These are phyloP conservation scores for Athelia sp. DNA, from an alignment of 1,284 basidiomycete species.

Conservation along the genomic window DNA sequence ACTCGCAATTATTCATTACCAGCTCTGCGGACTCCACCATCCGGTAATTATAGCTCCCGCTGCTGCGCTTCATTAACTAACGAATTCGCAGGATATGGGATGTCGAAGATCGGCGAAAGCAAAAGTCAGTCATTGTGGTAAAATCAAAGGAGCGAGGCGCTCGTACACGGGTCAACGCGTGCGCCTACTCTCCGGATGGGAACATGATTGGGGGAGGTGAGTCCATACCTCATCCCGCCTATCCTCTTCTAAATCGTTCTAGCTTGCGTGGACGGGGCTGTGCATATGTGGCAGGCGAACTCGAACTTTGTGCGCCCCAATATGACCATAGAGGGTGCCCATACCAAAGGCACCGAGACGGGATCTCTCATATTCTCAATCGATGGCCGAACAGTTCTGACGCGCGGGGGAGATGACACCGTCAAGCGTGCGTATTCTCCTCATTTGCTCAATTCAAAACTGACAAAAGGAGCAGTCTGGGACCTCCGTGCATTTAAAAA, in stretches of 20 bases:
- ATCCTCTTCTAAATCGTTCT: constrained; percentile 8
- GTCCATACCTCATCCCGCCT: constrained; percentile 24
- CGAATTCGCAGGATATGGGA: constrained; percentile 80
- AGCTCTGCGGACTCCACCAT: constrained; percentile 94
- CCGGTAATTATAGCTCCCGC: constrained; percentile 45
- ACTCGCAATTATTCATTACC: constrained; percentile 83
- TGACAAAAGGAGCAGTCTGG: constrained; percentile 66
- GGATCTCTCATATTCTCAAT: constrained; percentile 82
- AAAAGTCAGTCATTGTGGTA: constrained; percentile 92
- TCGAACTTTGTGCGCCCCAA: constrained; percentile 91
- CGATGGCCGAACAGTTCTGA: constrained; percentile 78
- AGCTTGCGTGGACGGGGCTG: constrained; percentile 87
- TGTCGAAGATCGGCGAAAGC: constrained; percentile 80
- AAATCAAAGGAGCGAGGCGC: constrained; percentile 96
- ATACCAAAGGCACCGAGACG: constrained; percentile 77
- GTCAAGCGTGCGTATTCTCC: constrained; percentile 74
- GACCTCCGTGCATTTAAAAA: constrained; percentile 86
- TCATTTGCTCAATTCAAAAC: background rate
- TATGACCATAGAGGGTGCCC: constrained; percentile 81
- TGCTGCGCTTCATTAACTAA: constrained; percentile 5
- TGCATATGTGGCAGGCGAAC: constrained; percentile 91
- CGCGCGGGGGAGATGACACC: constrained; percentile 89
- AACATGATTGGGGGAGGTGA: constrained; percentile 81
- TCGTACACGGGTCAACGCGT: constrained; percentile 86
- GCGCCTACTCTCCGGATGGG: constrained; percentile 84